Conservation (phyloP, 768 basidiomycete species). For the Termitomyces sp. region DNA sequence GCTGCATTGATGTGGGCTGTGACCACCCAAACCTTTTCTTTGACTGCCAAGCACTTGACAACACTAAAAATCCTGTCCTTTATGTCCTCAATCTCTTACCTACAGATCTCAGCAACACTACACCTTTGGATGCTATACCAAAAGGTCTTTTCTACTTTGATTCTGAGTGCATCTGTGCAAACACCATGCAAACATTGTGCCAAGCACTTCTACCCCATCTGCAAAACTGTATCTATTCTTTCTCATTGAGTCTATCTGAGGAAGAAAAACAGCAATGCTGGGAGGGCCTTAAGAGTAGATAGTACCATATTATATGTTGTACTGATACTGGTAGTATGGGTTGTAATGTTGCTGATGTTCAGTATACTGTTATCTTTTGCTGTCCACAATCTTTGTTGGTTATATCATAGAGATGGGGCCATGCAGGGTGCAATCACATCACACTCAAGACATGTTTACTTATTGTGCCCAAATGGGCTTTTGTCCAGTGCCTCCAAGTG, state of each 20-base stretch:
- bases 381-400: slow-evolving; percentile 14
- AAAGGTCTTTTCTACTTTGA: not conserved
- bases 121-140: not conserved
- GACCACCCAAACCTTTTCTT: slow-evolving; percentile 20
- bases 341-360: slow-evolving; percentile 24
- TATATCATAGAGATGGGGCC: not conserved
- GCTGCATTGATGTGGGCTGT: slow-evolving; percentile 24
- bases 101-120: not conserved
- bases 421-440: not conserved
- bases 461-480: not conserved
- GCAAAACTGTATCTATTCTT: too few species aligned
- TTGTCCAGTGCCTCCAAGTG: not conserved
- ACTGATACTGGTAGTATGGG: too few species aligned
- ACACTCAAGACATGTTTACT: not conserved
- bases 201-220: too few species aligned
- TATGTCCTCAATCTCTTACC: not conserved
- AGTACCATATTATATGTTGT: too few species aligned
- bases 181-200: too few species aligned
- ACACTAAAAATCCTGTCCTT: not conserved
- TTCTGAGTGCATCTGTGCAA: too few species aligned
- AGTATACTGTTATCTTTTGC: slow-evolving; percentile 20
- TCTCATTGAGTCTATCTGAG: too few species aligned
- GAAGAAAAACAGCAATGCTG: too few species aligned
- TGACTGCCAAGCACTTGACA: not conserved
- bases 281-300: too few species aligned